Percentiles rank a stretch among this genome's conserved stretches.
phyloP scores from a whole-genome alignment of 768 basidiomycete species.

The Serendipita sp. region DNA sequence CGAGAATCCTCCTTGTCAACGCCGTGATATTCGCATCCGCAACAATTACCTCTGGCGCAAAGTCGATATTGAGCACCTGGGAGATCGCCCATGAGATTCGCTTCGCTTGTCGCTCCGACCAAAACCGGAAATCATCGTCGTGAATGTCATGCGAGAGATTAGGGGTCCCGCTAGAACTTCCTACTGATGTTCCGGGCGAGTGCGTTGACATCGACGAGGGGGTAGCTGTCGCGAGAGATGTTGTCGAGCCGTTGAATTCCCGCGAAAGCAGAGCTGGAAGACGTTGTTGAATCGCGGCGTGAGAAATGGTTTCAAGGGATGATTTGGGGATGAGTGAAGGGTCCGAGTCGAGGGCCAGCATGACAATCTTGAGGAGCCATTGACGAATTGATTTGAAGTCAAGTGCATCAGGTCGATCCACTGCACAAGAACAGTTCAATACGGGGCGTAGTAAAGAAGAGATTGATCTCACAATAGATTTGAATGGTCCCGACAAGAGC shows the following conservation, averaged over 20 bases:
- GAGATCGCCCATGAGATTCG: conserved; percentile 67
- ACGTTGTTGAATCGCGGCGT: conserved; percentile 11
- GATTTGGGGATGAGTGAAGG: conserved; percentile 62
- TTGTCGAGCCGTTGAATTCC: neutral
- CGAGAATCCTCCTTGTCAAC: conserved; percentile 67
- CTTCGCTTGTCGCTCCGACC: conserved; percentile 80
- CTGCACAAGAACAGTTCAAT: conserved; percentile 23
- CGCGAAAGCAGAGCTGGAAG: neutral
- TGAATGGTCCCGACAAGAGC: conserved; percentile 70
- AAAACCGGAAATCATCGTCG: conserved; percentile 82
- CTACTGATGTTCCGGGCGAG: neutral
- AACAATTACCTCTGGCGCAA: conserved; percentile 76
- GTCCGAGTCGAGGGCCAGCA: conserved; percentile 76
- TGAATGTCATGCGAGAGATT: neutral
- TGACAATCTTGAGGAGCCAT: conserved; percentile 59
- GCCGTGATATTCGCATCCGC: conserved; percentile 87
- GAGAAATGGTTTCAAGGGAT: conserved; percentile 5
- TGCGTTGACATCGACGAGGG: neutral
- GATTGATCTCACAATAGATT: conserved; percentile 57
- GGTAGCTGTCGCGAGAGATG: neutral
- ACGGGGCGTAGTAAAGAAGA: too few species aligned
- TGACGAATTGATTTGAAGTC: conserved; percentile 51
- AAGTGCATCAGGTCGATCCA: conserved; percentile 47
- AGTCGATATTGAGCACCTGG: conserved; percentile 76
- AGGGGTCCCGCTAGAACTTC: neutral